Evolutionary conservation across 371 early-diverging fungal species (phyloP), one percentile per base, ranked within the genome.

Genomic region (Haplosporangium sp.): DNA sequence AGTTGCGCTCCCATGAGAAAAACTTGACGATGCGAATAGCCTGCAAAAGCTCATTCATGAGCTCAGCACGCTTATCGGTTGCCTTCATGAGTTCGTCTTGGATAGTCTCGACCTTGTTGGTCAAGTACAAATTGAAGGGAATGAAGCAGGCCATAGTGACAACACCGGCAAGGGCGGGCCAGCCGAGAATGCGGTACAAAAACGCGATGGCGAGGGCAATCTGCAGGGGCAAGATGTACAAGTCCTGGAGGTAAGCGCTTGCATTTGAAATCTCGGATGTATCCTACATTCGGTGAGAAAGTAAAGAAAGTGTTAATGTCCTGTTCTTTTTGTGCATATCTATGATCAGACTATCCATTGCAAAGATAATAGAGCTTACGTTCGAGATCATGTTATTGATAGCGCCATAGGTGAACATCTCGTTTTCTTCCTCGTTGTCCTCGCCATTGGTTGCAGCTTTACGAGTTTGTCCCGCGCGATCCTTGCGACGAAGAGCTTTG

Each of bases 1-100:
- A 93, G 67, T 88, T 85, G 52, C 86, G 74, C 72, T 94, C 92
- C 87, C 93, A 93, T 8, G 92, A 93, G 69, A 93, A 88, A 62
- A 91, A 85, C 73, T 94, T 94, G 55, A 92, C 87, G 6, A 91
- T 86, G 23, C 87, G 86, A 48, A 94, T 93, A 7, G 90, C 93
- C 62, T 90, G 85, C 65, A 92, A 80, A 40, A 93, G 75, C 50
- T 91, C 93, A 11, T 86, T 86, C 56, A 92, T 62, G 62, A 90
- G 73, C 11, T 88, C 86, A 16, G 89, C 80, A 14, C 90, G 83
- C 77, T 85, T 83, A 36, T 91, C 88, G 41, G 87, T 88, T 7
- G 91, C 86, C 57, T 86, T 83, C 62, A 84, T 82, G 13, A 90
- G 67, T 38, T 83, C 81, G 10, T 82, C 81, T 73, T 92, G 90